Evolutionary conservation across 1,284 basidiomycete species (phyloP), one percentile per base, ranked within the genome.

Genomic region (Mrakiaceae sp.): DNA sequence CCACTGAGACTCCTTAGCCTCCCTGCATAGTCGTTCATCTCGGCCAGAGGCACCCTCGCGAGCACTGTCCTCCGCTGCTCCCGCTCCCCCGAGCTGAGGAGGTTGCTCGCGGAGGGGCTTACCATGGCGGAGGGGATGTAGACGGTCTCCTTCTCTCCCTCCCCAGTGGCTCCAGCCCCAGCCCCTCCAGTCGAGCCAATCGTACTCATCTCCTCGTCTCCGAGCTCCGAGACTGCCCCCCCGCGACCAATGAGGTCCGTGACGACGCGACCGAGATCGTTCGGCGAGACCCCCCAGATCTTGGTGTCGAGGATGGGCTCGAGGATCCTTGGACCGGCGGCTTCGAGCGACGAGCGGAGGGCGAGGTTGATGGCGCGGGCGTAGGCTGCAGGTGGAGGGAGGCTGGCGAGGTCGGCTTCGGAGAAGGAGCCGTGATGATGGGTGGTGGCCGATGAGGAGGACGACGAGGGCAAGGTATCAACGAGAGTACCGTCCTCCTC

Each of bases 241-340:
- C 65, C 62, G 8, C 65, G 57, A 7, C 16, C 27, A 43, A 66
- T 54, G 44, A 66, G 61, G 55, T 66, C 65, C 5, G 52, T 53
- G 6, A 60, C 62, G 42, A 66, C 65, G 14, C 61, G 57, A 8
- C 65, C 65, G 50, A 66, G 52, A 58, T 66, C 65, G 27, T 43
- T n/a, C 16, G 44, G 57, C 8, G 39, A 27, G 46, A 66, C 61
- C 10, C 65, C 65, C 54, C 55, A 60, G 51, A 66, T 66, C 16
- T 54, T 50, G 27, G 57, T 63, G 9, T 59, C 61, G 27, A 69
- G 67, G 40, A 69, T 62, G 6, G 71, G 66, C 60, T 74, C 72
- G 43, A 70, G 64, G 58, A 68, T 64, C 9, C 67, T 69, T 16
- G 71, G 68, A 6, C 66, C 70, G 66, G 67, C 48, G 14, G 56